phyloP scores from a whole-genome alignment of 768 basidiomycete species.

The Leucogyrophana mollusca region DNA sequence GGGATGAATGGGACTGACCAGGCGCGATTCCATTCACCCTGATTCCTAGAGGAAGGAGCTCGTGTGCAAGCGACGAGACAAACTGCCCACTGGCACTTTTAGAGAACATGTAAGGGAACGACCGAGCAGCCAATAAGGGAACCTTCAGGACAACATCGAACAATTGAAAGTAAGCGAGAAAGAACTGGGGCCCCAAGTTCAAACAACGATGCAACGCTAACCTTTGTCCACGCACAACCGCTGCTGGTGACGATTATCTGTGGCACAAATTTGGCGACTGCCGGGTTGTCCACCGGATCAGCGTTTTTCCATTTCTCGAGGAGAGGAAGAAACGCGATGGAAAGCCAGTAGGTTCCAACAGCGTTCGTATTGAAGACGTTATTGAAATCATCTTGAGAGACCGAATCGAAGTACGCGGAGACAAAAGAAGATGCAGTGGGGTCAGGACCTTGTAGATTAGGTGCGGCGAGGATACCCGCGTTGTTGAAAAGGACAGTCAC shows the following conservation, averaged over 20 bases:
- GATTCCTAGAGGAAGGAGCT: constrained; percentile 32
- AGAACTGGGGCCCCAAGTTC: too few species aligned
- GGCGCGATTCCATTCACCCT: constrained; percentile 35
- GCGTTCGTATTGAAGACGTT: constrained; percentile 24
- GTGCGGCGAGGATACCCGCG: constrained; percentile 19
- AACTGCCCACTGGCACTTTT: constrained; percentile 35
- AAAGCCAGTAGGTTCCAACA: constrained; percentile 39
- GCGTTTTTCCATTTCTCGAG: constrained; percentile 36
- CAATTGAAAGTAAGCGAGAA: background rate
- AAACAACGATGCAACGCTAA: constrained; percentile 1
- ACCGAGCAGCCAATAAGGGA: constrained; percentile 23
- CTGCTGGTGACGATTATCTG: constrained; percentile 36
- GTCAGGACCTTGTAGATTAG: constrained; percentile 6
- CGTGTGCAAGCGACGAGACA: constrained; percentile 31
- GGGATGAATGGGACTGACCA: constrained; percentile 9
- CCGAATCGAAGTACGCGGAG: constrained; percentile 25
- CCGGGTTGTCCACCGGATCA: too few species aligned
- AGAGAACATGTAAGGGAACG: constrained; percentile 34
- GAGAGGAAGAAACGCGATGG: constrained; percentile 42
- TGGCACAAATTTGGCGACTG: constrained; percentile 25
- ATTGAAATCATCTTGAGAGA: constrained; percentile 27
- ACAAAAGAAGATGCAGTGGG: constrained; percentile 24
- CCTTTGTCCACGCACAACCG: constrained; percentile 38
- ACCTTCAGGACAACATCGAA: constrained; percentile 22
- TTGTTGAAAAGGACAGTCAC: constrained; percentile 36